Evolutionary conservation across 495 filamentous ascomycete genomes (phyloP).

Genomic region (Xylaria venustula): DNA sequence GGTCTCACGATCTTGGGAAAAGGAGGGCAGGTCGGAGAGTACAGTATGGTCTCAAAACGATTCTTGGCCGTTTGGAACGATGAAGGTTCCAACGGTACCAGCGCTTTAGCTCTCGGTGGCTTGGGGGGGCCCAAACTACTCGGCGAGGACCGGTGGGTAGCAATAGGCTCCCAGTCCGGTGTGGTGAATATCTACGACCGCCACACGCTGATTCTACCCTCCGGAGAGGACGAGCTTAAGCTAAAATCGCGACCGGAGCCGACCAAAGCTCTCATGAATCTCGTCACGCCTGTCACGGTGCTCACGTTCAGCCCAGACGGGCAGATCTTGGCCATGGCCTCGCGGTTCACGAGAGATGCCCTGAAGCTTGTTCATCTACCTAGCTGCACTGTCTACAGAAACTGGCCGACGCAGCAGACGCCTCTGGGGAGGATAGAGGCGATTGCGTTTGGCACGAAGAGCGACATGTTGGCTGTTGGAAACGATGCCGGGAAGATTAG

Average conservation of each 20-base stretch:
- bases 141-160: conserved; percentile 85
- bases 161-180: conserved; percentile 78
- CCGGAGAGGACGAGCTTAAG: conserved; percentile 41
- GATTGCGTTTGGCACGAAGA: conserved; percentile 70
- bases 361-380: conserved; percentile 87
- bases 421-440: conserved; percentile 82
- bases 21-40: conserved; percentile 92
- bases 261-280: conserved; percentile 69
- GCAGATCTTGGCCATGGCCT: conserved; percentile 82
- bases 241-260: conserved; percentile 69
- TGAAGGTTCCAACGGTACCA: conserved; percentile 84
- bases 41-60: conserved; percentile 60
- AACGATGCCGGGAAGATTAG: conserved; percentile 85
- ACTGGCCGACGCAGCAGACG: conserved; percentile 92
- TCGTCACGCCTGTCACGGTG: conserved; percentile 77
- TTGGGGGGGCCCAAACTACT: conserved; percentile 53
- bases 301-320: conserved; percentile 82
- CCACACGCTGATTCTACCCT: conserved; percentile 52
- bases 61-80: conserved; percentile 84
- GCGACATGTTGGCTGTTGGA: conserved; percentile 73
- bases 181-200: conserved; percentile 94
- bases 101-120: conserved; percentile 75
- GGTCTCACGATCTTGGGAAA: conserved; percentile 74
- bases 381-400: conserved; percentile 87
- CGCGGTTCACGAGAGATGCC: conserved; percentile 82